Base-by-base conservation (phyloP, 257 asterid species). In the Pogostemon cablin region DNA sequence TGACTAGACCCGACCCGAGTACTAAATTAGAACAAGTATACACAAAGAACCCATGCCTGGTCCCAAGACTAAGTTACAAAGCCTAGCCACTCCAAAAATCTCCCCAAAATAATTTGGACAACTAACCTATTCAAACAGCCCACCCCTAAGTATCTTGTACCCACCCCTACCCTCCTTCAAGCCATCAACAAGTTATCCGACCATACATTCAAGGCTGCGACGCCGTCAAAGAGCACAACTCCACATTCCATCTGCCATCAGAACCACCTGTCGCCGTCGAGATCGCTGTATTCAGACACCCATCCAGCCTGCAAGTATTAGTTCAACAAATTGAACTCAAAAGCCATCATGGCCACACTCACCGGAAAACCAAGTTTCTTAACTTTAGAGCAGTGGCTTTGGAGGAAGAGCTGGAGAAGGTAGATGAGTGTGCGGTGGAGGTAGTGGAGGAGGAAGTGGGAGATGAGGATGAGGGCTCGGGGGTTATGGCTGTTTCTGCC, bases 21-120 rank as follows among this genome's bases (percentile, higher is more conserved):
- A 83, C 91, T 77, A 91, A 73, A 80, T 87, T 84, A 0, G 91
- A 88, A 68, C 87, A 84, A 0, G 93, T 91, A 56, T 81, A 86
- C 53, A 86, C 17, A 8, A 86, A 81, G 63, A 91, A 87, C 17
- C 79, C 91, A 3, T 89, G 64, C 67, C 93, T 90, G 4, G 90
- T 15, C 95, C 95, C 95, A 87, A 9, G 88, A 86, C 84, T 89
- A 81, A 4, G 75, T 80, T 88, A 87, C 37, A 91, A 34, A 55
- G 95, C 89, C 96, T 93, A 91, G 63, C 95, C 95, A 89, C 72
- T 91, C 96, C 76, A 15, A 89, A 2, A 7, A 87, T 82, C 86
- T 91, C 96, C 38, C 97, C 95, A 4, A 86, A 82, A 74, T 91
- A 91, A 77, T 87, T 91, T 2, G 97, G 96, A 11, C 95, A 86